Percentiles rank a stretch among this genome's conserved stretches.
Conservation (phyloP, 345 rosid genomes). For the Pelargonium nanum region DNA sequence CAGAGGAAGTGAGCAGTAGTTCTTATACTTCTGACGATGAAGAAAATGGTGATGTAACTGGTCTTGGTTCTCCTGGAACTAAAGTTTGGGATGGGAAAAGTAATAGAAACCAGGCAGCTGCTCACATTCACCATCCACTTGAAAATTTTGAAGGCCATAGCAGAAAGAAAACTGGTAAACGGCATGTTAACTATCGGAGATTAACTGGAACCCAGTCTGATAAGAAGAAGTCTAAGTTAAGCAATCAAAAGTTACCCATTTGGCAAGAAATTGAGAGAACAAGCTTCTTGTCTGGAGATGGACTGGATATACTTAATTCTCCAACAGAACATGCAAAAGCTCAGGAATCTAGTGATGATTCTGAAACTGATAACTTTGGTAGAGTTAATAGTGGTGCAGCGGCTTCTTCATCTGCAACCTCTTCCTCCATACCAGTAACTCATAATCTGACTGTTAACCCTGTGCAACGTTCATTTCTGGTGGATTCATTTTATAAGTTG, state of each 20-base stretch:
- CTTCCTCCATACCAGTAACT: constrained; percentile 33
- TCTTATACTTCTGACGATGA: constrained; percentile 77
- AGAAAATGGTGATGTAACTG: constrained; percentile 49
- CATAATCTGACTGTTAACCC: constrained; percentile 28
- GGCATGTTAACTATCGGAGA: constrained; percentile 38
- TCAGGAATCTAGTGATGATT: constrained; percentile 60
- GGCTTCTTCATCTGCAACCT: constrained; percentile 59
- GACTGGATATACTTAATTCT: constrained; percentile 51
- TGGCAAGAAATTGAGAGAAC: constrained; percentile 82
- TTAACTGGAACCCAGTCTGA: constrained; percentile 36
- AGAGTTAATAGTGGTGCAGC: constrained; percentile 58
- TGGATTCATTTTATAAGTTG: constrained; percentile 70
- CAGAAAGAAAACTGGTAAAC: constrained; percentile 39
- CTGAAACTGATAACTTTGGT: constrained; percentile 46
- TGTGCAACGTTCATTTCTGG: constrained; percentile 43
- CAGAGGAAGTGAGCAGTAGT: constrained; percentile 40
- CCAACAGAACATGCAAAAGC: constrained; percentile 25
- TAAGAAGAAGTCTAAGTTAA: constrained; percentile 61
- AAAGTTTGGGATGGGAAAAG: constrained; percentile 95
- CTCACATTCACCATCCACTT: constrained; percentile 92
- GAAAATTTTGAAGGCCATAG: constrained; percentile 50
- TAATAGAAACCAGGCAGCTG: constrained; percentile 58
- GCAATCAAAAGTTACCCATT: constrained; percentile 28
- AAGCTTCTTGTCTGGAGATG: constrained; percentile 74
- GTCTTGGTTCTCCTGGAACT: constrained; percentile 84